Base-by-base conservation (phyloP, 768 basidiomycete genomes). In the Lyophyllum shimeji region DNA sequence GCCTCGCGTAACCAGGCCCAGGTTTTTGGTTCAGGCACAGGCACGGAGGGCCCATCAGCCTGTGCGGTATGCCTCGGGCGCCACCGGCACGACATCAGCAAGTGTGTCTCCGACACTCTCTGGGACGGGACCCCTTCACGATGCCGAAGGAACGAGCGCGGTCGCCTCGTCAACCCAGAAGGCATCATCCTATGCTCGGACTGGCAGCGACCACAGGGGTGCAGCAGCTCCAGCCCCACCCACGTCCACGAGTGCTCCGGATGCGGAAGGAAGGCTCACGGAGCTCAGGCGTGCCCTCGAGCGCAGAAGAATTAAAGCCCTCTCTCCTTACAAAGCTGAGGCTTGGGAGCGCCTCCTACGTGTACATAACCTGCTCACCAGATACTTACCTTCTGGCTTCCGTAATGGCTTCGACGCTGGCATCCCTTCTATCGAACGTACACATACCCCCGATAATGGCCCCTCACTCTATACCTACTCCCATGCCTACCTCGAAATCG, bases 211-310 rank as follows among this genome's bases (percentile, higher is more conserved):
- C 45, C 45, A 8, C 20, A 24, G 5, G 45, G 45, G 4, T 46
- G 45, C 45, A 25, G 25, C 21, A 5, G 5, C 45, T 21, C 45
- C 45, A 46, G 12, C 17, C 45, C 29, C 4, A 29, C 4, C 29
- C 29, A 29, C 9, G 29, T 29, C 29, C 29, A 29, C 29, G 48
- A 69, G 11, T 81, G 78, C 66, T 78, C 76, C 0, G 77, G 79
- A 1, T 79, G 79, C 48, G 71, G 74, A 31, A 48, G 57, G 0
- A 6, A 60, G 40, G 37, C 39, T 31, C 76, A 81, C 46, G 71
- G 79, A 27, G 77, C 80, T 63, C 64, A 72, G 37, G 45, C 25
- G 0, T 81, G 79, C 60, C 65, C 71, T 74, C 66, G 52, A 47
- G 68, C 65, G 11, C 65, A 71, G 71, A 67, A 60, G 20, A 47